These are phyloP conservation scores for Daedaleopsis sinensis DNA, from an alignment of 768 basidiomycete species.

Conservation along the genomic window DNA sequence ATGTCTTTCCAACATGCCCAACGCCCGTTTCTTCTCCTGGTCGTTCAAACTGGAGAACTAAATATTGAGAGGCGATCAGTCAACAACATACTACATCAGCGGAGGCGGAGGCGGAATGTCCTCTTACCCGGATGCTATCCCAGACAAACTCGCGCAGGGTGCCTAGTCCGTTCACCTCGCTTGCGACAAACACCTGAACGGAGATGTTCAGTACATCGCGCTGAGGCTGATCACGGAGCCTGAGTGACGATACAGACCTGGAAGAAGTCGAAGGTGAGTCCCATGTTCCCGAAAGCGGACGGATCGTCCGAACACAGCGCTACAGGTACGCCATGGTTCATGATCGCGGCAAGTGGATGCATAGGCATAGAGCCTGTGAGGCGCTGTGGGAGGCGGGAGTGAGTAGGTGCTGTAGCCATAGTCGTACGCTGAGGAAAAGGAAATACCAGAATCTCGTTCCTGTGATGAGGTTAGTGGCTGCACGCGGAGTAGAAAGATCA, in stretches of 20 bases:
- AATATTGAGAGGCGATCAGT: not conserved
- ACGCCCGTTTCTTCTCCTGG: conserved; percentile 48
- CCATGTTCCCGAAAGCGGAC: conserved; percentile 76
- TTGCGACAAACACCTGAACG: conserved; percentile 24
- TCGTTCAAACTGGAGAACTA: conserved; percentile 57
- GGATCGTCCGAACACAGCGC: conserved; percentile 78
- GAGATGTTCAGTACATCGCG: not conserved
- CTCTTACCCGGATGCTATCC: conserved; percentile 60
- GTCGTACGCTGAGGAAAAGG: not conserved
- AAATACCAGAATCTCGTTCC: conserved; percentile 72
- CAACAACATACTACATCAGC: not conserved
- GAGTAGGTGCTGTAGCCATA: not conserved
- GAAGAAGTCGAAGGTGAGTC: conserved; percentile 77
- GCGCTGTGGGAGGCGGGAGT: conserved; percentile 44
- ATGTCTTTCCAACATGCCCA: conserved; percentile 46
- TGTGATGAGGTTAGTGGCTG: conserved; percentile 25
- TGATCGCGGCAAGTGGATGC: conserved; percentile 70
- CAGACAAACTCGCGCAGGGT: conserved; percentile 67
- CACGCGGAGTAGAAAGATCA: not conserved
- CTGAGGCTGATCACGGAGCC: not conserved
- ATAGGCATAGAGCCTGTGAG: conserved; percentile 79
- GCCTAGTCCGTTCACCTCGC: conserved; percentile 48
- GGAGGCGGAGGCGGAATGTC: not conserved
- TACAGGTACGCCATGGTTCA: conserved; percentile 76
- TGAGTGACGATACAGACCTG: conserved; percentile 47